Conservation (phyloP, 2,329 filamentous ascomycete species). For the Penicillium sp. region DNA sequence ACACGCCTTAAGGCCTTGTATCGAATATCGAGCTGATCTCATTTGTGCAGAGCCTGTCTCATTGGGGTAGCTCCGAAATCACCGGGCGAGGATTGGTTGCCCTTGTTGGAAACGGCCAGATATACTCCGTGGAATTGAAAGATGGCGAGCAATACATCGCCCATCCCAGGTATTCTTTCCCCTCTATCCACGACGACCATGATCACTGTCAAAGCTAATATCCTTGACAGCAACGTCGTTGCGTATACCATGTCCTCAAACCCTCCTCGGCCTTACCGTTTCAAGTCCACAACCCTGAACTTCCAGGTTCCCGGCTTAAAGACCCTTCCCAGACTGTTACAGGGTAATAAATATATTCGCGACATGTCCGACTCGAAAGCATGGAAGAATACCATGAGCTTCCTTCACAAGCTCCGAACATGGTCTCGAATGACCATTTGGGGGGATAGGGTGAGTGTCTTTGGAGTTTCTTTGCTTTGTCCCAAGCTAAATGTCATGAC, state of each 20-base stretch:
- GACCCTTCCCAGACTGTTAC: constrained; percentile 66
- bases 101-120: constrained; percentile 81
- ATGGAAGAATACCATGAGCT: constrained; percentile 71
- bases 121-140: constrained; percentile 81
- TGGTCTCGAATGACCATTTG: constrained; percentile 81
- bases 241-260: constrained; percentile 80
- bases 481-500: no score
- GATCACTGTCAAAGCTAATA: background rate
- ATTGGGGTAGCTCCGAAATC: constrained; percentile 90
- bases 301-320: constrained; percentile 74
- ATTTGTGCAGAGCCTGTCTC: constrained; percentile 65
- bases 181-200: background rate
- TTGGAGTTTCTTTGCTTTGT: background rate
- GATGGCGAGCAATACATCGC: constrained; percentile 88
- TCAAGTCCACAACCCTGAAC: constrained; percentile 74
- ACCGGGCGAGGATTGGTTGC: constrained; percentile 87
- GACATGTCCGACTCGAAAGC: constrained; percentile 71
- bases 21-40: constrained; percentile 32
- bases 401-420: constrained; percentile 72
- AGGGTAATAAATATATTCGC: constrained; percentile 73
- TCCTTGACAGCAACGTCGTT: constrained; percentile 70
- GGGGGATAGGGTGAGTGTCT: constrained; percentile 73
- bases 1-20: background rate
- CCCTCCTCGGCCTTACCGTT: constrained; percentile 80
- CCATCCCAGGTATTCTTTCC: constrained; percentile 66